Percentiles rank a stretch among this genome's conserved stretches.
Evolutionary conservation across 805 yeast genomes (phyloP).

Genomic region (Lachancea dasiensis): DNA sequence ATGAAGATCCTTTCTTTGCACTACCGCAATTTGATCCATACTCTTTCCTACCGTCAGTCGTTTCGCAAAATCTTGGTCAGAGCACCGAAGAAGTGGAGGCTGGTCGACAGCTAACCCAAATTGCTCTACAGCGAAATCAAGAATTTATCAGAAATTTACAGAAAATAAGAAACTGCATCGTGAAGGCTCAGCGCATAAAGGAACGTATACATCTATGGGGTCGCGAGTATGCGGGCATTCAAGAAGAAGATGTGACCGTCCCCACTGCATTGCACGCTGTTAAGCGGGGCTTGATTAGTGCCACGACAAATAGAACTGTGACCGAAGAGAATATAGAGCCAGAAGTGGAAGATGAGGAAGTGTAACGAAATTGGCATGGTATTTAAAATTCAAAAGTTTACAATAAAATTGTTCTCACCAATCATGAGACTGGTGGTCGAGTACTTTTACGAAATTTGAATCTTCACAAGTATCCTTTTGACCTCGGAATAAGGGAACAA

Average conservation of each 20-base stretch:
- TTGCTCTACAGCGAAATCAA: constrained; percentile 73
- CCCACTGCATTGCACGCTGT: constrained; percentile 33
- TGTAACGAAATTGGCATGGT: background rate
- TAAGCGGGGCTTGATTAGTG: constrained; percentile 33
- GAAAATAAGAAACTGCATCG: constrained; percentile 67
- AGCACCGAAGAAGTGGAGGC: constrained; percentile 56
- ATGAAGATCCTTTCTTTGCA: constrained; percentile 60
- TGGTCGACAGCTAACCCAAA: constrained; percentile 67
- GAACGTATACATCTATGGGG: constrained; percentile 76
- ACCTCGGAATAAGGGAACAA: constrained; percentile 42
- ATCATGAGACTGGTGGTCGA: constrained; percentile 32
- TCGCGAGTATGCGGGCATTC: constrained; percentile 69
- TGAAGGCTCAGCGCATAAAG: constrained; percentile 71
- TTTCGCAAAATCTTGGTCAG: constrained; percentile 33
- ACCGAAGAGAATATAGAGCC: constrained; percentile 29
- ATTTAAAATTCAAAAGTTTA: constrained; percentile 4
- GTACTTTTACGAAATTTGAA: constrained; percentile 36
- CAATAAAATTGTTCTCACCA: constrained; percentile 25
- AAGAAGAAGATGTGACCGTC: constrained; percentile 40
- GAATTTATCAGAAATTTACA: constrained; percentile 79
- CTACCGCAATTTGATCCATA: constrained; percentile 42
- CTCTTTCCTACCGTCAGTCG: constrained; percentile 13
- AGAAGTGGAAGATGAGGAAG: constrained; percentile 11
- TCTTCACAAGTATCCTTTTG: constrained; percentile 8
- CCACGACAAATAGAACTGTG: constrained; percentile 31